Conservation (phyloP, 768 basidiomycete genomes). For the Trichaptum fuscoviolaceum region DNA sequence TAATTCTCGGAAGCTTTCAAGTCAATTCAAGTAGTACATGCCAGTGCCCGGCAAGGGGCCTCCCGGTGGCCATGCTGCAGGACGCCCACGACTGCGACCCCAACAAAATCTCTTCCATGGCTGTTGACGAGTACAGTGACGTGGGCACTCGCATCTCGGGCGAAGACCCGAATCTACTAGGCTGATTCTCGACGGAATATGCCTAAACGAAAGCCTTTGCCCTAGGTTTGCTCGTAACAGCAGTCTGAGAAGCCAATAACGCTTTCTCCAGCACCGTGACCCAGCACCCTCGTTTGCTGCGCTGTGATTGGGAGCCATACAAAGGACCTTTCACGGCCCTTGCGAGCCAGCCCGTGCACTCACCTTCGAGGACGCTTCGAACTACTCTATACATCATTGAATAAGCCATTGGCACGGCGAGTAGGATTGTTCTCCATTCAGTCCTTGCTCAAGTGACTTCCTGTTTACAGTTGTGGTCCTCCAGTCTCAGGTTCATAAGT, state of each 20-base stretch:
- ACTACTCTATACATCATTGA: constrained; percentile 1
- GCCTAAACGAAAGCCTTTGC: background rate
- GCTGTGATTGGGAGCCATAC: background rate
- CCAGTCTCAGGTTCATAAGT: background rate
- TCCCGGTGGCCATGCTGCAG: background rate
- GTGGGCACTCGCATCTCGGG: background rate
- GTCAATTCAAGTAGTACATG: background rate
- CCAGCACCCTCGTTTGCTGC: background rate
- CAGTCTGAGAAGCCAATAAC: background rate
- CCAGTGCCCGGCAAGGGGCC: background rate
- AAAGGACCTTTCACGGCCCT: background rate
- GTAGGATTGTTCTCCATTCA: background rate
- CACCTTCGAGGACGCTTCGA: background rate
- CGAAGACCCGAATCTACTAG: background rate
- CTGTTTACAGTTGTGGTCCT: background rate
- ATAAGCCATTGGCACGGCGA: background rate
- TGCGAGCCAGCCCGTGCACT: background rate
- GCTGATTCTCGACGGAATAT: background rate
- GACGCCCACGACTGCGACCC: background rate
- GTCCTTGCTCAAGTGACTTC: background rate
- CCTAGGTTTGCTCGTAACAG: background rate
- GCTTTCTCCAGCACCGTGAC: background rate
- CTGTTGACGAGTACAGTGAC: background rate
- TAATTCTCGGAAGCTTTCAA: background rate
- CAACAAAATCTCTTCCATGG: background rate